Evolutionary conservation across 768 basidiomycete genomes (phyloP).

Genomic region (Pisolithus marmoratus): DNA sequence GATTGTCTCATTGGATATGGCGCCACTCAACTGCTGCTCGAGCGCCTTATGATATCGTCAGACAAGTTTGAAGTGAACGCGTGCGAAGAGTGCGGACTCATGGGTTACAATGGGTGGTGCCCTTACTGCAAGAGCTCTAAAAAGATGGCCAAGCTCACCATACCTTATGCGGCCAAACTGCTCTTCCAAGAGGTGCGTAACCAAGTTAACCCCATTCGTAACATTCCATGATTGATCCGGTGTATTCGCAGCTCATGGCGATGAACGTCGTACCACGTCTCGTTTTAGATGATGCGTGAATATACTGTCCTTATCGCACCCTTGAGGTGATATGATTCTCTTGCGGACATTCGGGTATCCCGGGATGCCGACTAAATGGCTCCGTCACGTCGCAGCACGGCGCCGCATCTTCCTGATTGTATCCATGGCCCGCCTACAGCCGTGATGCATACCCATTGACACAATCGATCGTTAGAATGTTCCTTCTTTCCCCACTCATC

Average conservation of each 20-base stretch:
- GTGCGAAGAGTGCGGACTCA: slow-evolving; percentile 88
- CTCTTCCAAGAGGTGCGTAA: slow-evolving; percentile 78
- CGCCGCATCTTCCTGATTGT: neutral
- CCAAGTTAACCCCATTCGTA: neutral
- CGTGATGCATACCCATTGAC: neutral
- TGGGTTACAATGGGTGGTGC: slow-evolving; percentile 96
- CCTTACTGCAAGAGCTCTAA: slow-evolving; percentile 98
- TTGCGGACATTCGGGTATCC: neutral
- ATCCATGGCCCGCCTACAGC: neutral
- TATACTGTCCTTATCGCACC: neutral
- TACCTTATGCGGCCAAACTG: slow-evolving; percentile 94
- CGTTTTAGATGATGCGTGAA: slow-evolving; percentile 73
- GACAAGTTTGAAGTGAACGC: slow-evolving; percentile 98
- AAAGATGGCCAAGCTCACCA: slow-evolving; percentile 90
- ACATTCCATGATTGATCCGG: slow-evolving; percentile 1
- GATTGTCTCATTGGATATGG: slow-evolving; percentile 98
- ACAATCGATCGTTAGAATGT: neutral
- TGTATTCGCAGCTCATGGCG: slow-evolving; percentile 69
- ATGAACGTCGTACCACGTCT: slow-evolving; percentile 95
- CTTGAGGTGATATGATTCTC: neutral
- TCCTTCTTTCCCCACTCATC: neutral
- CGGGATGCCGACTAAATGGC: too few species aligned
- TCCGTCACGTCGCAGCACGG: too few species aligned
- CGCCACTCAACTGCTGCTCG: slow-evolving; percentile 93
- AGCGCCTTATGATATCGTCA: slow-evolving; percentile 98